Conservation (phyloP, 805 yeast genomes). For the Schwanniomyces yamadae region DNA sequence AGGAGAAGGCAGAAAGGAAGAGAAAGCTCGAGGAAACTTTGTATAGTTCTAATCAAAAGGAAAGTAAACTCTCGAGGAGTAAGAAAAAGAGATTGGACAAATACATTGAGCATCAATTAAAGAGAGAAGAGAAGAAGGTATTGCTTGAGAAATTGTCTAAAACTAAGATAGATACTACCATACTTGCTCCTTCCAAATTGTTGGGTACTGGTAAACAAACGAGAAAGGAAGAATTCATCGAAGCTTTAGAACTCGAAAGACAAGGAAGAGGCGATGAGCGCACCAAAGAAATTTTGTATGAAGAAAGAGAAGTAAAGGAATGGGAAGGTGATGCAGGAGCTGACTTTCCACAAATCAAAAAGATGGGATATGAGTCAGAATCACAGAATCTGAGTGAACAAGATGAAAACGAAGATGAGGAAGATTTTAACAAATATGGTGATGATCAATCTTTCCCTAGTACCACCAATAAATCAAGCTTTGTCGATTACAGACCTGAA, state of each 20-base stretch:
- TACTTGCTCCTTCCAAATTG: constrained; percentile 69
- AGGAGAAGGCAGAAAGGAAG: constrained; percentile 64
- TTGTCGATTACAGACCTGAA: constrained; percentile 71
- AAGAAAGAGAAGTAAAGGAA: constrained; percentile 60
- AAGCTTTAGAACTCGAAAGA: constrained; percentile 69
- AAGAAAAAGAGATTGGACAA: constrained; percentile 83
- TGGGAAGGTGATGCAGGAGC: constrained; percentile 45
- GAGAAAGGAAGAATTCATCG: constrained; percentile 64
- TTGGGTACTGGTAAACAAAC: constrained; percentile 77
- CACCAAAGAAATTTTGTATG: constrained; percentile 64
- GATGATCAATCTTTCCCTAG: constrained; percentile 3
- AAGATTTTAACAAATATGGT: constrained; percentile 11
- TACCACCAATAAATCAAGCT: constrained; percentile 32
- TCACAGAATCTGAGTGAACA: constrained; percentile 18
- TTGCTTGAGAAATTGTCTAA: constrained; percentile 69
- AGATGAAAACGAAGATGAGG: constrained; percentile 21
- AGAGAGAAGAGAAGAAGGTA: constrained; percentile 81
- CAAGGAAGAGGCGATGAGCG: constrained; percentile 68
- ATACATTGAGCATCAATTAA: constrained; percentile 86
- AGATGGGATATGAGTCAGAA: constrained; percentile 4
- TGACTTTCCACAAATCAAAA: constrained; percentile 13
- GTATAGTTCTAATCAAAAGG: constrained; percentile 54
- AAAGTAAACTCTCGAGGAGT: constrained; percentile 65
- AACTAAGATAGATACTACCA: constrained; percentile 67
- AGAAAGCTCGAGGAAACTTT: constrained; percentile 59